Evolutionary conservation across 495 filamentous ascomycete species (phyloP).

Genomic region (Aspergillus bridgeri): DNA sequence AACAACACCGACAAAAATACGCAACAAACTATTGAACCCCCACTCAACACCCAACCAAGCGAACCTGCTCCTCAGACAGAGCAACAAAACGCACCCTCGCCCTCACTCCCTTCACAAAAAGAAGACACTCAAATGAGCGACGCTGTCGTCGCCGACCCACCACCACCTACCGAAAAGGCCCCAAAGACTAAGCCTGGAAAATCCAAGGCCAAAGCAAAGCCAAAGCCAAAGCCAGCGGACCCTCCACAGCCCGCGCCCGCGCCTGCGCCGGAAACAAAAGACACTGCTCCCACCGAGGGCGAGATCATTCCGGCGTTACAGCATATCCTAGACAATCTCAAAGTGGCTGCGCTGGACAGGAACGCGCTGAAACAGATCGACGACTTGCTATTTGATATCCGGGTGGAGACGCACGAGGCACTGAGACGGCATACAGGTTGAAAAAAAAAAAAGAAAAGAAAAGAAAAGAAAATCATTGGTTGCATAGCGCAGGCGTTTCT

Average conservation of each 20-base stretch:
- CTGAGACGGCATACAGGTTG: constrained; percentile 39
- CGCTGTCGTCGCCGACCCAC: constrained; percentile 11
- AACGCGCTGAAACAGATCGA: constrained; percentile 57
- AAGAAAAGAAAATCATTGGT: constrained; percentile 16
- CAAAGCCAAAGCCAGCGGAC: background rate
- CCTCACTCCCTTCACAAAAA: background rate
- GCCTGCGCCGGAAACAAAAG: background rate
- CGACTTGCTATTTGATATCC: constrained; percentile 65
- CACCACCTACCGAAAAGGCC: background rate
- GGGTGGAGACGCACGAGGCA: constrained; percentile 60
- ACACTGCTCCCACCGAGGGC: constrained; percentile 9
- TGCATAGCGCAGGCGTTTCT: constrained; percentile 48
- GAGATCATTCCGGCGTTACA: constrained; percentile 49
- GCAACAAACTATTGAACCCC: background rate
- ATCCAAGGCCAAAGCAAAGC: constrained; percentile 11
- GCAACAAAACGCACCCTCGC: background rate
- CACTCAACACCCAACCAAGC: background rate
- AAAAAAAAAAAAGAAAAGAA: too few species aligned
- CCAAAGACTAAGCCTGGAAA: constrained; percentile 3
- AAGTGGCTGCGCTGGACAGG: constrained; percentile 45
- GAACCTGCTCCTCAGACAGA: background rate
- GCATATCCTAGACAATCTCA: constrained; percentile 49
- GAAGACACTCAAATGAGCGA: constrained; percentile 17
- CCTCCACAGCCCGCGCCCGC: background rate
- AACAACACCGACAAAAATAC: background rate